Conservation (phyloP, 176 grass and related monocot genomes). For the Ampelocalamus luodianensis region DNA sequence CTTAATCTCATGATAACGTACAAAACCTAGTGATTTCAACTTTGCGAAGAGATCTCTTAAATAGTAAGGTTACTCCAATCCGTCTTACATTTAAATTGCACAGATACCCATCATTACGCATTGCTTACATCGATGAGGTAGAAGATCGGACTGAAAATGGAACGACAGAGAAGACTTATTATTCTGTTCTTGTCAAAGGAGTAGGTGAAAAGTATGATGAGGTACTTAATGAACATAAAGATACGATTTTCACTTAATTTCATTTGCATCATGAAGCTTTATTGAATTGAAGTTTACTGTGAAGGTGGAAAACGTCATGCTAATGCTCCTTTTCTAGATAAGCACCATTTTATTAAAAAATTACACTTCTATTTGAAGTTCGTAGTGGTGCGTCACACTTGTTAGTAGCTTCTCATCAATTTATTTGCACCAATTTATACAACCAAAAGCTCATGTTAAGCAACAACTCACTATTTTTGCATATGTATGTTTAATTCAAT, state of each 20-base stretch:
- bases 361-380: too few relatives aligned
- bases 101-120: constrained; percentile 76
- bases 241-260: constrained; percentile 21
- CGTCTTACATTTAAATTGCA: constrained; percentile 34
- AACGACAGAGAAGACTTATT: constrained; percentile 72
- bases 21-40: constrained; percentile 7
- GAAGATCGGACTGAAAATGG: constrained; percentile 53
- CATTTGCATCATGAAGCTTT: constrained; percentile 23
- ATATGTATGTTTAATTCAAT: constrained; percentile 19
- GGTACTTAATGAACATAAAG: constrained; percentile 47
- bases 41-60: not conserved
- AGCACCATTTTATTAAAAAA: too few relatives aligned
- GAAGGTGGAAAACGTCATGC: too few relatives aligned
- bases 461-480: not conserved
- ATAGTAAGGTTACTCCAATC: constrained; percentile 24
- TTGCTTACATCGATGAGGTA: constrained; percentile 91
- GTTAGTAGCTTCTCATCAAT: not conserved
- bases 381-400: too few relatives aligned
- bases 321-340: too few relatives aligned
- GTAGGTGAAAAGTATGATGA: constrained; percentile 72
- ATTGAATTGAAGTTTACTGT: not conserved
- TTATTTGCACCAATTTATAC: not conserved
- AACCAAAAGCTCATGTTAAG: constrained; percentile 20
- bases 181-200: constrained; percentile 98
- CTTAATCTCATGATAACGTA: constrained; percentile 87